phyloP scores from a whole-genome alignment of 2,329 filamentous ascomycete species.

The Trichothecium sympodiale region DNA sequence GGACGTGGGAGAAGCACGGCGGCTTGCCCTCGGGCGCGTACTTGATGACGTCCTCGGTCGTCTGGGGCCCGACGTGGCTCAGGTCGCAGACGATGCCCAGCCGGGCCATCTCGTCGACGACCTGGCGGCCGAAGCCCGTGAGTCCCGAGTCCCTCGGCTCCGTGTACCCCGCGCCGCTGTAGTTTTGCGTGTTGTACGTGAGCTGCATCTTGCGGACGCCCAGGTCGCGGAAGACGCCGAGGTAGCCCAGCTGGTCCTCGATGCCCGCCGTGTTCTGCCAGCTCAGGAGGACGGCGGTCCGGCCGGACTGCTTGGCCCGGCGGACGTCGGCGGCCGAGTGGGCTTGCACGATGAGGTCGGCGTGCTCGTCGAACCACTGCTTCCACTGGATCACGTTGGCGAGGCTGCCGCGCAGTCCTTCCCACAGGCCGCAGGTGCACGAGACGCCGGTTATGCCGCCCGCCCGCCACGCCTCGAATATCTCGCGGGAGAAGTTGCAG shows the following conservation, averaged over 20 bases:
- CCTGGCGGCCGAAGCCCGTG: constrained; percentile 22
- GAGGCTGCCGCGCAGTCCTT: constrained; percentile 24
- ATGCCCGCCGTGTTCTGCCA: constrained; percentile 31
- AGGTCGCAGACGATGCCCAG: constrained; percentile 24
- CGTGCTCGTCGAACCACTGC: constrained; percentile 28
- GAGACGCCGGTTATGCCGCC: constrained; percentile 28
- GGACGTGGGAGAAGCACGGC: constrained; percentile 26
- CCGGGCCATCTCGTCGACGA: constrained; percentile 21
- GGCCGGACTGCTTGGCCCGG: constrained; percentile 21
- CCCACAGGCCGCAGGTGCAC: constrained; percentile 27
- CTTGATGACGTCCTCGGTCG: constrained; percentile 21
- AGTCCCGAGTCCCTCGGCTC: constrained; percentile 23
- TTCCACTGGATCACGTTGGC: constrained; percentile 29
- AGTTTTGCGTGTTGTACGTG: constrained; percentile 30
- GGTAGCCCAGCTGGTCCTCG: constrained; percentile 24
- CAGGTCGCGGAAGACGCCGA: constrained; percentile 26
- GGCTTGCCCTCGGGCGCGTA: constrained; percentile 23
- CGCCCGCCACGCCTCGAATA: constrained; percentile 25
- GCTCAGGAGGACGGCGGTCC: constrained; percentile 24
- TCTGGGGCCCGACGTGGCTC: constrained; percentile 22
- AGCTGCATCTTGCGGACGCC: constrained; percentile 30
- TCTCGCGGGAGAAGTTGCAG: constrained; percentile 24
- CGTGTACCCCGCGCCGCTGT: constrained; percentile 26
- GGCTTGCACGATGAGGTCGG: constrained; percentile 25
- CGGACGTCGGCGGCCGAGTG: constrained; percentile 23